These are phyloP conservation scores for Solanum hybrid DNA, from an alignment of 305 asterid species.

Conservation along the genomic window DNA sequence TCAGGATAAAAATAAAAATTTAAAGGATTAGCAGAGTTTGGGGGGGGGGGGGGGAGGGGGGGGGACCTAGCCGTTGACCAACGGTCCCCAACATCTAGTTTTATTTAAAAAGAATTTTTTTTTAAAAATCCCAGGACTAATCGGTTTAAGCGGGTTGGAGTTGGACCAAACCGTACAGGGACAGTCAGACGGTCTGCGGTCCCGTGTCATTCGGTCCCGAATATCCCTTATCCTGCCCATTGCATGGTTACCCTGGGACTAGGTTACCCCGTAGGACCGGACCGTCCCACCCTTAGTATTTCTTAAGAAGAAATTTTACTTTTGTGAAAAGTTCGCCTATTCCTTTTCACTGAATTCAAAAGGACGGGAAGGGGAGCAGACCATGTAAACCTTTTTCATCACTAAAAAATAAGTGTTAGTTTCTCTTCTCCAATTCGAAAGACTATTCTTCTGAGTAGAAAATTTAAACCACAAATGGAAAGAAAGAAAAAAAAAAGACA, in stretches of 20 bases:
- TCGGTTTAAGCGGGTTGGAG: no score
- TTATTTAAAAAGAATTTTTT: no score
- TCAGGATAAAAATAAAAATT: no score
- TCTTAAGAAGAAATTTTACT: not conserved
- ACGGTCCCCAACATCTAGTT: not conserved
- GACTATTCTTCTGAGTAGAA: not conserved
- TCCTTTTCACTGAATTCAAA: not conserved
- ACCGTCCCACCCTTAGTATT: not conserved
- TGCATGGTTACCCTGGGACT: not conserved
- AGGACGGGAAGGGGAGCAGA: not conserved
- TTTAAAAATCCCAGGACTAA: no score
- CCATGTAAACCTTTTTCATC: not conserved
- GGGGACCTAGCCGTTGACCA: not conserved
- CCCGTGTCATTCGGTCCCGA: not conserved
- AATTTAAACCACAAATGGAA: not conserved
- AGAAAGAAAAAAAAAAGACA: not conserved
- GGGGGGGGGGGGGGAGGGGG: no score
- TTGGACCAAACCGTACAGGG: not conserved
- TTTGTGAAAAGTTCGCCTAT: not conserved
- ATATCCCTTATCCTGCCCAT: not conserved
- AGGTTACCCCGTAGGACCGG: not conserved
- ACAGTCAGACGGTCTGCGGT: no score
- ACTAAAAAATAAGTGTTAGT: not conserved
- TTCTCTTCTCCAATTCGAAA: not conserved
- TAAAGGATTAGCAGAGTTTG: not conserved